phyloP scores from a whole-genome alignment of 129 eudicot species.

The carrot (Daucus carota) region DH1_v3.0 NC_030385.2:330001-330500 shows the following conservation, averaged over 20 bases:
- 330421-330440: slow-evolving; percentile 55
- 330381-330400: slow-evolving; percentile 29
- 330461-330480: slow-evolving; percentile 58
- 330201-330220: slow-evolving; percentile 35
- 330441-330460: slow-evolving; percentile 52
- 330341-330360: slow-evolving; percentile 44
- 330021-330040: slow-evolving; percentile 18
- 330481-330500: slow-evolving; percentile 37
- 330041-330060: slow-evolving; percentile 30
- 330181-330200: slow-evolving; percentile 8
- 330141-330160: slow-evolving; percentile 17
- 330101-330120: slow-evolving; percentile 40
- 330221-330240: slow-evolving; percentile 55
- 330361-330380: slow-evolving; percentile 36
- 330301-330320: slow-evolving; percentile 42
- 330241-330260: slow-evolving; percentile 61
- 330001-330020: neutral
- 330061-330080: slow-evolving; percentile 28
- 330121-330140: slow-evolving; percentile 39
- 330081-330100: slow-evolving; percentile 27
- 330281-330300: slow-evolving; percentile 28
- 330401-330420: slow-evolving; percentile 44
- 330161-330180: slow-evolving; percentile 4
- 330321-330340: slow-evolving; percentile 52
- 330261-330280: slow-evolving; percentile 62